Percentiles rank a stretch among this genome's conserved stretches.
These are phyloP conservation scores for Roridomyces roridus DNA, from an alignment of 768 basidiomycete species.

Conservation along the genomic window DNA sequence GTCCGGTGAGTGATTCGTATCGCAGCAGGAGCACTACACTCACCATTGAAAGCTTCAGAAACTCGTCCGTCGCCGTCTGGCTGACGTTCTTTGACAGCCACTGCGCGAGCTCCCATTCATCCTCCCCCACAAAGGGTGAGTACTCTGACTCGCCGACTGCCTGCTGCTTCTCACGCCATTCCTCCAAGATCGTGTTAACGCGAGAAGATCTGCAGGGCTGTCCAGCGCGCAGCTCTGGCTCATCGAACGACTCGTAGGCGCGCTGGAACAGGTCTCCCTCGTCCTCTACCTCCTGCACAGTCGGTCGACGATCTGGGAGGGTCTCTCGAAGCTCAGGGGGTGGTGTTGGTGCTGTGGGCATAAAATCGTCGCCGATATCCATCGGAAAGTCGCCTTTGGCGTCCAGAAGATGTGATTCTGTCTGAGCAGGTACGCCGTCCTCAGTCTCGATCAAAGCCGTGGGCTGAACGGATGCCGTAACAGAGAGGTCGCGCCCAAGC, in stretches of 20 bases:
- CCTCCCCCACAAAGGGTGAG: constrained; percentile 31
- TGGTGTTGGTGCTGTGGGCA: not conserved
- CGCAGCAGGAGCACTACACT: not conserved
- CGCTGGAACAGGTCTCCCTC: not conserved
- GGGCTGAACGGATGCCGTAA: too few species aligned
- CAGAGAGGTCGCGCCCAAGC: too few species aligned
- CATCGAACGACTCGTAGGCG: not conserved
- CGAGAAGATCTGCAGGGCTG: not conserved
- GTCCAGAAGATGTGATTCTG: too few species aligned
- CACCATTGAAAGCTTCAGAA: constrained; percentile 27
- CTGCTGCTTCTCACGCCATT: too few species aligned
- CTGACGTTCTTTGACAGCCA: constrained; percentile 35
- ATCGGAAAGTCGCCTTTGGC: too few species aligned
- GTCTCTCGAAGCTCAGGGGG: not conserved
- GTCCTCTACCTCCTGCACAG: constrained; percentile 1
- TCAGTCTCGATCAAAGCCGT: too few species aligned
- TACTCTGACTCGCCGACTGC: not conserved
- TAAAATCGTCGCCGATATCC: not conserved
- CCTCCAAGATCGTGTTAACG: constrained; percentile 1
- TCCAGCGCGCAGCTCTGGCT: not conserved
- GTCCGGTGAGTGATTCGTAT: not conserved
- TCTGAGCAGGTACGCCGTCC: too few species aligned
- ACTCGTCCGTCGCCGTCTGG: constrained; percentile 34
- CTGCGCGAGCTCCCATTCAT: constrained; percentile 37
- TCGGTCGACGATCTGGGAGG: not conserved